These are phyloP conservation scores for Fonsecaea erecta DNA, from an alignment of 2,329 filamentous ascomycete species.

Conservation along the genomic window DNA sequence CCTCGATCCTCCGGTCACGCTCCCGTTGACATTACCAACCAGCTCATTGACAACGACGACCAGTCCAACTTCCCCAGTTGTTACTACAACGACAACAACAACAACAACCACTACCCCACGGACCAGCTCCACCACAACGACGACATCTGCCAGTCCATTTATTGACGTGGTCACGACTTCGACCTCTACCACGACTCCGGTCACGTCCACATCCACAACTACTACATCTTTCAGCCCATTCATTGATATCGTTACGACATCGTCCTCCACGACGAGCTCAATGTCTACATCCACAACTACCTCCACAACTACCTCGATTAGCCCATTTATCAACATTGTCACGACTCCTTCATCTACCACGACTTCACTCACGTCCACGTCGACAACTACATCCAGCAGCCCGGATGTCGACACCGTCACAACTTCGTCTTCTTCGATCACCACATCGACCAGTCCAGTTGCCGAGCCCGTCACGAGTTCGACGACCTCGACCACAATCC, in stretches of 20 bases:
- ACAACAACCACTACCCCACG: no score
- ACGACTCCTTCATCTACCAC: slow-evolving; percentile 16
- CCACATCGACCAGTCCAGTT: neutral
- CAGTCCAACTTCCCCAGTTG: neutral
- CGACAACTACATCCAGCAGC: neutral
- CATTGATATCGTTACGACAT: neutral
- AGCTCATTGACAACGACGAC: slow-evolving; percentile 13
- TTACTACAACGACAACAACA: neutral
- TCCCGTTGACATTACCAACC: slow-evolving; percentile 9
- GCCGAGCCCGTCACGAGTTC: neutral
- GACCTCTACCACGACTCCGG: neutral
- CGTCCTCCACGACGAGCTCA: neutral
- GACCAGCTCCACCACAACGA: neutral
- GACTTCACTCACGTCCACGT: neutral
- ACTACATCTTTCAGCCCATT: neutral
- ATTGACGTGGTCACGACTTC: neutral
- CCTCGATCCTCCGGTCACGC: neutral
- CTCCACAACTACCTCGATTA: neutral
- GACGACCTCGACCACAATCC: neutral
- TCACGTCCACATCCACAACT: neutral
- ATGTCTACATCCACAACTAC: neutral
- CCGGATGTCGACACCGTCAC: neutral
- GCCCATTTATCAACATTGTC: neutral
- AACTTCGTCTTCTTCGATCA: neutral
- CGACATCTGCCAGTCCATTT: neutral